Evolutionary conservation across 2,329 filamentous ascomycete genomes (phyloP).

Genomic region (Lasiodiplodia sp.): DNA sequence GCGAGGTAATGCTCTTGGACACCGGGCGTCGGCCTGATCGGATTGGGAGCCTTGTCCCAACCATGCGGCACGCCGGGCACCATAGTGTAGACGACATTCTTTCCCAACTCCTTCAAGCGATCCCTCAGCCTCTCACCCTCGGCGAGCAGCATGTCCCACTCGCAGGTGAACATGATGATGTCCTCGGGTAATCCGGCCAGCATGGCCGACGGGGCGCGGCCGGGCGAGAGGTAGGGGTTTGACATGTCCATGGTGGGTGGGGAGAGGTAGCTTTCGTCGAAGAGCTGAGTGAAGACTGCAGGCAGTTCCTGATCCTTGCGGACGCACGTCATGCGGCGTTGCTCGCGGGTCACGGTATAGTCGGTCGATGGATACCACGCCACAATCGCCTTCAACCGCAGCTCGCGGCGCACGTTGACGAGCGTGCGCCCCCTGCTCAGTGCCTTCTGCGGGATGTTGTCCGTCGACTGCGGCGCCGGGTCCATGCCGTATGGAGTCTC

Average conservation of each 20-base stretch:
- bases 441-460: slow-evolving; percentile 28
- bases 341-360: slow-evolving; percentile 66
- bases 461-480: slow-evolving; percentile 18
- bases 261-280: slow-evolving; percentile 60
- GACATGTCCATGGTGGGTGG: slow-evolving; percentile 58
- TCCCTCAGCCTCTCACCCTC: slow-evolving; percentile 69
- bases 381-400: slow-evolving; percentile 63
- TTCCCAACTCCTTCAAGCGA: slow-evolving; percentile 62
- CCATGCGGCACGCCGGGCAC: slow-evolving; percentile 67
- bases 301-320: slow-evolving; percentile 61
- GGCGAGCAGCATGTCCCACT: slow-evolving; percentile 72
- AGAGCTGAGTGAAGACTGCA: slow-evolving; percentile 59
- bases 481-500: slow-evolving; percentile 30
- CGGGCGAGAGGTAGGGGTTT: slow-evolving; percentile 67
- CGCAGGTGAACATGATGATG: slow-evolving; percentile 68
- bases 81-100: slow-evolving; percentile 66
- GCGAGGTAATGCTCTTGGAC: slow-evolving; percentile 63
- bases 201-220: slow-evolving; percentile 61
- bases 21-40: slow-evolving; percentile 59
- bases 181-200: slow-evolving; percentile 65
- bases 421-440: slow-evolving; percentile 26
- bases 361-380: slow-evolving; percentile 70
- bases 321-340: slow-evolving; percentile 63
- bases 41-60: slow-evolving; percentile 73
- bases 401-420: slow-evolving; percentile 36